Conservation (phyloP, 169 alveolate species). For the Cyclospora cayetanensis region DNA sequence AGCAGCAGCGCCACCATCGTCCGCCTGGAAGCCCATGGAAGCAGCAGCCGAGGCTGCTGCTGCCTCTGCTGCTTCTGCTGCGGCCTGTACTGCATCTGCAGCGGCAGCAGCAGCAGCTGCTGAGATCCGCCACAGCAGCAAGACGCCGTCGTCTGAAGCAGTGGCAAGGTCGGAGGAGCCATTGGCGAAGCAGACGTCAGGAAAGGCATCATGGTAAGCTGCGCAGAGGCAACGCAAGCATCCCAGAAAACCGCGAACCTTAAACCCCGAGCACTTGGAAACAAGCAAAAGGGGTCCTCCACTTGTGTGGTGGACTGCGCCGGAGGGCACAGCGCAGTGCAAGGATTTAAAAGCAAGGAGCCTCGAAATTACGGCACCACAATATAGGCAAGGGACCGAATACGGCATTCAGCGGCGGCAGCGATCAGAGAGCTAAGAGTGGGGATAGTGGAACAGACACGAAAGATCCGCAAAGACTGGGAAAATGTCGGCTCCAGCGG, state of each 20-base stretch:
- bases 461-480: constrained; percentile 1
- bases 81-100: not conserved
- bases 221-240: not conserved
- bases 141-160: constrained; percentile 35
- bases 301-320: too few species aligned
- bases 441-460: not conserved
- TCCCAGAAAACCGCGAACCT: constrained; percentile 2
- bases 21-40: not conserved
- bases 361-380: too few species aligned
- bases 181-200: constrained; percentile 54
- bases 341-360: too few species aligned
- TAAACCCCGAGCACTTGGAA: constrained; percentile 11
- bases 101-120: constrained; percentile 1
- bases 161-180: constrained; percentile 21
- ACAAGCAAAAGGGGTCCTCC: too few species aligned
- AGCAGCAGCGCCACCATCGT: not conserved
- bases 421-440: not conserved
- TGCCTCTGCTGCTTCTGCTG: constrained; percentile 1
- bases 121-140: not conserved
- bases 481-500: not conserved
- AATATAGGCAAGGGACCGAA: too few species aligned
- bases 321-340: too few species aligned
- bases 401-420: too few species aligned
- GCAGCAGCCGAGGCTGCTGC: not conserved
- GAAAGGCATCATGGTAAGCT: constrained; percentile 59